phyloP scores from a whole-genome alignment of 495 filamentous ascomycete genomes.

The Xylaria intraflava region DNA sequence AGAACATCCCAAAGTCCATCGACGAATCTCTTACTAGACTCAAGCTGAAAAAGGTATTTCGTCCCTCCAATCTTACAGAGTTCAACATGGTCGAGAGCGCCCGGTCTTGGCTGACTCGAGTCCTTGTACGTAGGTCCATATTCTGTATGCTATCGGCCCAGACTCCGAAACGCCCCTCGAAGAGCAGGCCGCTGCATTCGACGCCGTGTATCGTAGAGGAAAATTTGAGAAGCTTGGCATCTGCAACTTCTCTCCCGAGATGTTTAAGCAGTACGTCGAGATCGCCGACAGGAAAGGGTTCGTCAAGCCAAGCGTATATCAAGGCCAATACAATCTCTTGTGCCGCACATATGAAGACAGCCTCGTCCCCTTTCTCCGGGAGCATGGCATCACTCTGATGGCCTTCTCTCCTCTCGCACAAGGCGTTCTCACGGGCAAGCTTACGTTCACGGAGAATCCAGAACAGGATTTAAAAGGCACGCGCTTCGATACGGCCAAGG shows the following conservation, averaged over 20 bases:
- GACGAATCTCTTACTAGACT: too few species aligned
- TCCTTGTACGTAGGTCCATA: constrained; percentile 24
- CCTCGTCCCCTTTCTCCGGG: constrained; percentile 36
- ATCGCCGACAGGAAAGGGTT: constrained; percentile 36
- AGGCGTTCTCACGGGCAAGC: constrained; percentile 23
- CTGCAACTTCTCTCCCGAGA: too few species aligned
- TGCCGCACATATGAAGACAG: constrained; percentile 30
- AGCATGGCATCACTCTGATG: constrained; percentile 20
- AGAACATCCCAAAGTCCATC: too few species aligned
- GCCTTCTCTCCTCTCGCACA: constrained; percentile 18
- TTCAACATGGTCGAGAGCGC: too few species aligned
- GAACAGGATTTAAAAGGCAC: not conserved
- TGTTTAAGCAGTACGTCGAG: constrained; percentile 12
- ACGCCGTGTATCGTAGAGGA: constrained; percentile 30
- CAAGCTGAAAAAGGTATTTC: too few species aligned
- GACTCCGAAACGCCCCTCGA: constrained; percentile 35
- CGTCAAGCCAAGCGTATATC: constrained; percentile 42
- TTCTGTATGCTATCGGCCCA: constrained; percentile 36
- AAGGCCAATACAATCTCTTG: constrained; percentile 41
- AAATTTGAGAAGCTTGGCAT: constrained; percentile 24
- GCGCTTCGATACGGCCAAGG: not conserved
- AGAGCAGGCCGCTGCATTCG: constrained; percentile 34
- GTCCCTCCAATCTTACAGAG: too few species aligned
- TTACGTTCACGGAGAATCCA: constrained; percentile 9
- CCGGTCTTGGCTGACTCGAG: too few species aligned